Percentiles rank a stretch among this genome's conserved stretches.
Conservation (phyloP, 2,329 filamentous ascomycete species). For the Aspergillus puulaauensis region DNA sequence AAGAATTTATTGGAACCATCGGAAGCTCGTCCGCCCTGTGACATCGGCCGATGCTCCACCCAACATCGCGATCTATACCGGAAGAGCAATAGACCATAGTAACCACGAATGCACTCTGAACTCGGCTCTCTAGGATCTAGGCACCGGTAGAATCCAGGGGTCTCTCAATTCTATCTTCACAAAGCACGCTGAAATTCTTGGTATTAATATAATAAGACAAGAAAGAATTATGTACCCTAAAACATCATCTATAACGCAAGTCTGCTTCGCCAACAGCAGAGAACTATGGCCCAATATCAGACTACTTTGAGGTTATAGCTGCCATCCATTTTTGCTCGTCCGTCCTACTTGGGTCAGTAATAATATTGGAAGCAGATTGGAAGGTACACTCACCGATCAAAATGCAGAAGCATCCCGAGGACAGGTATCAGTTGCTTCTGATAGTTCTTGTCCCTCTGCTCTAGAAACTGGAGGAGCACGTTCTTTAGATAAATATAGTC, state of each 20-base stretch:
- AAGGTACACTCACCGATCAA: constrained; percentile 54
- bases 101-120: not conserved
- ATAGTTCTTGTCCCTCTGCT: constrained; percentile 67
- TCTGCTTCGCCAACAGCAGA: not conserved
- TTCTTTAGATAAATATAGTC: constrained; percentile 68
- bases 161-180: not conserved
- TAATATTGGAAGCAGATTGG: not conserved
- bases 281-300: not conserved
- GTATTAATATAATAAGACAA: constrained; percentile 13
- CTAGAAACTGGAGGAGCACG: constrained; percentile 64
- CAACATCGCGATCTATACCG: not conserved
- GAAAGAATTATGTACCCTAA: constrained; percentile 15
- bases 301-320: constrained; percentile 61
- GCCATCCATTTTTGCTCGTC: constrained; percentile 87
- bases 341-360: constrained; percentile 45
- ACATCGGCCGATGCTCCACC: constrained; percentile 5
- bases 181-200: not conserved
- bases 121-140: no score
- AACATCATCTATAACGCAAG: constrained; percentile 13
- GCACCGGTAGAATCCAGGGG: no score
- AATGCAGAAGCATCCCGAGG: constrained; percentile 64
- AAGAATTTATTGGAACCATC: not conserved
- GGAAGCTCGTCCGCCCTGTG: constrained; percentile 1
- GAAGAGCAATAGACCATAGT: not conserved
- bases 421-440: constrained; percentile 67